Conservation (phyloP, 495 filamentous ascomycete species). For the Talaromyces ruber region DNA sequence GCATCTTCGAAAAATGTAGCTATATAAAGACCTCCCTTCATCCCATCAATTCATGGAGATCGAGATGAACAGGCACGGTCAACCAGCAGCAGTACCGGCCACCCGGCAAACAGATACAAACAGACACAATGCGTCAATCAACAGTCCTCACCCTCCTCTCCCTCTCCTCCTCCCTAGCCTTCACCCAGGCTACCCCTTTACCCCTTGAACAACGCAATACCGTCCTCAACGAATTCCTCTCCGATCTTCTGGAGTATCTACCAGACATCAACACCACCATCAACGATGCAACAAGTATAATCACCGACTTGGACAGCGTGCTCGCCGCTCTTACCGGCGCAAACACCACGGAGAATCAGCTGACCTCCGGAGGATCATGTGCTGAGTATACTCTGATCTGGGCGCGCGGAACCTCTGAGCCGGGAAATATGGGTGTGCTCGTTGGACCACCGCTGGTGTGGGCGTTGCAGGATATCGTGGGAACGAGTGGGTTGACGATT, state of each 20-base stretch:
- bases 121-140: not conserved
- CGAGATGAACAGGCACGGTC: not conserved
- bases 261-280: conserved; percentile 1
- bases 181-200: not conserved
- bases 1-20: not conserved
- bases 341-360: conserved; percentile 22
- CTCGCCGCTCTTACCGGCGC: conserved; percentile 5
- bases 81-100: not conserved
- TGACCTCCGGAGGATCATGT: conserved; percentile 13
- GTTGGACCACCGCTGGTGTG: conserved; percentile 24
- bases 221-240: conserved; percentile 5
- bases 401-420: conserved; percentile 30
- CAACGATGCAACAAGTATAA: not conserved
- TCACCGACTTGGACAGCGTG: not conserved
- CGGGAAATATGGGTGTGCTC: conserved; percentile 23
- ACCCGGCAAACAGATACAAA: not conserved
- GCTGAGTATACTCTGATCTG: conserved; percentile 31
- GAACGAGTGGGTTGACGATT: conserved; percentile 20
- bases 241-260: not conserved
- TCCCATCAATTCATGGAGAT: not conserved
- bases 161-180: not conserved
- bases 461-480: conserved; percentile 16
- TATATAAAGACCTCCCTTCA: not conserved
- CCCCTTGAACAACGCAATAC: conserved; percentile 1
- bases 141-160: not conserved